Percentiles rank a stretch among this genome's conserved stretches.
phyloP scores from a whole-genome alignment of 2,329 filamentous ascomycete species.

The Xylariaceae sp. region DNA sequence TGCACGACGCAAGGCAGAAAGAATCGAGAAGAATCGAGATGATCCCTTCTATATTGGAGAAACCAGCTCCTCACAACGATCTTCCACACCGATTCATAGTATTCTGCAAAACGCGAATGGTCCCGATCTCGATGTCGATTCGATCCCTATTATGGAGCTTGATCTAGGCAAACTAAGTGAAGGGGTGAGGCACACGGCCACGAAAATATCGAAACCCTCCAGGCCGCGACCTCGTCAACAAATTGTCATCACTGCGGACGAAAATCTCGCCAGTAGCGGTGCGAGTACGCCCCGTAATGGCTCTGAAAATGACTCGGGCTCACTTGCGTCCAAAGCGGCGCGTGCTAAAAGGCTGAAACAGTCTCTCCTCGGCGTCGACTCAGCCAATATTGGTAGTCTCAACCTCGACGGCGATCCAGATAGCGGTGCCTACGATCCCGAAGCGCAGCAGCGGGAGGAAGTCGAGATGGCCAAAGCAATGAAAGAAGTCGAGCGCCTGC shows the following conservation, averaged over 20 bases:
- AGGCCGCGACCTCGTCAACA: constrained; percentile 49
- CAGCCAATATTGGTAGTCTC: constrained; percentile 71
- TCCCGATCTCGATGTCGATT: constrained; percentile 81
- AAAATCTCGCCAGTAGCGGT: constrained; percentile 59
- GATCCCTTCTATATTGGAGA: constrained; percentile 90
- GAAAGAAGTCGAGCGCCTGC: constrained; percentile 79
- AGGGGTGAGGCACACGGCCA: constrained; percentile 29
- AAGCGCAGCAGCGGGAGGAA: constrained; percentile 70
- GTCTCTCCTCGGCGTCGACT: constrained; percentile 78
- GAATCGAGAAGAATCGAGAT: constrained; percentile 78
- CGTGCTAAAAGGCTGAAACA: constrained; percentile 51
- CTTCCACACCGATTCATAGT: constrained; percentile 73
- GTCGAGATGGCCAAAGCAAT: constrained; percentile 85
- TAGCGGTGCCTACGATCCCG: constrained; percentile 49
- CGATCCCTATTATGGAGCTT: constrained; percentile 93
- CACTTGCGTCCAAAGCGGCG: constrained; percentile 40
- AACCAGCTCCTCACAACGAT: constrained; percentile 50
- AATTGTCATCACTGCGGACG: constrained; percentile 68
- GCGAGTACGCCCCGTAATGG: constrained; percentile 49
- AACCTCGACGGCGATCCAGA: constrained; percentile 56
- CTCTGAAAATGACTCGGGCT: constrained; percentile 50
- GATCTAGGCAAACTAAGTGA: constrained; percentile 60
- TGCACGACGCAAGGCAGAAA: constrained; percentile 70
- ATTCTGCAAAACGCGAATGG: constrained; percentile 70
- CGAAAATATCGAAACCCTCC: constrained; percentile 21